phyloP scores from a whole-genome alignment of 75 land plant species.

The Selaginella moellendorffii region DNA sequence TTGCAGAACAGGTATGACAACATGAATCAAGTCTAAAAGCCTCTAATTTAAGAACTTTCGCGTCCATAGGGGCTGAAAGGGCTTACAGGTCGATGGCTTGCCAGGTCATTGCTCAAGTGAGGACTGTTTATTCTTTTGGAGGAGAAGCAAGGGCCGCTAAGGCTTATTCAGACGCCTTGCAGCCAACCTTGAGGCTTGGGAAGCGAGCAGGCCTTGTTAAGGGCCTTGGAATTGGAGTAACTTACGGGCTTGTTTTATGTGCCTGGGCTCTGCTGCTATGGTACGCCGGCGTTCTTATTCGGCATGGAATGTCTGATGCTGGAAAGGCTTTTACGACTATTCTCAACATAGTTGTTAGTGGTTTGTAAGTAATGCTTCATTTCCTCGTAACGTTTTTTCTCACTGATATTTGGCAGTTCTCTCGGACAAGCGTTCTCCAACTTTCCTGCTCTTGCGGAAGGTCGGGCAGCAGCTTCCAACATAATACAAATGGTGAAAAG shows the following conservation, averaged over 20 bases:
- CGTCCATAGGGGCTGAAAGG: too few relatives aligned
- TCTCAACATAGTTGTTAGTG: slow-evolving; percentile 48
- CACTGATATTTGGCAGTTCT: slow-evolving; percentile 41
- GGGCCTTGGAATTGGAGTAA: slow-evolving; percentile 53
- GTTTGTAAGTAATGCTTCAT: slow-evolving; percentile 37
- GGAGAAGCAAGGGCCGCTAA: slow-evolving; percentile 46
- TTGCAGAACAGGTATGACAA: slow-evolving; percentile 2
- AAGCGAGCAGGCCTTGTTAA: slow-evolving; percentile 43
- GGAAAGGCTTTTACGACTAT: slow-evolving; percentile 76
- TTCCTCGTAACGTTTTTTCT: too few relatives aligned
- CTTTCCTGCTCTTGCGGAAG: slow-evolving; percentile 43
- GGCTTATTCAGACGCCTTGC: slow-evolving; percentile 31
- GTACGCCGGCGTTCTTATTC: slow-evolving; percentile 53
- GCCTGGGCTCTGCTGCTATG: slow-evolving; percentile 66
- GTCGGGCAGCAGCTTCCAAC: slow-evolving; percentile 42
- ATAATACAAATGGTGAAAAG: slow-evolving; percentile 33
- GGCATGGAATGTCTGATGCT: slow-evolving; percentile 42
- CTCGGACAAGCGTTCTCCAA: slow-evolving; percentile 65
- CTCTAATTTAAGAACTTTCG: too few relatives aligned
- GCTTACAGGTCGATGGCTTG: background rate
- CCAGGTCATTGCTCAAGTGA: slow-evolving; percentile 53
- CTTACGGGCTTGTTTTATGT: slow-evolving; percentile 34
- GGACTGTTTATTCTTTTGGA: slow-evolving; percentile 48
- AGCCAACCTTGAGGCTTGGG: slow-evolving; percentile 32
- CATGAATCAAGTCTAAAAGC: background rate